Evolutionary conservation across 495 filamentous ascomycete genomes (phyloP).

Genomic region (Podospora pseudocomata): DNA sequence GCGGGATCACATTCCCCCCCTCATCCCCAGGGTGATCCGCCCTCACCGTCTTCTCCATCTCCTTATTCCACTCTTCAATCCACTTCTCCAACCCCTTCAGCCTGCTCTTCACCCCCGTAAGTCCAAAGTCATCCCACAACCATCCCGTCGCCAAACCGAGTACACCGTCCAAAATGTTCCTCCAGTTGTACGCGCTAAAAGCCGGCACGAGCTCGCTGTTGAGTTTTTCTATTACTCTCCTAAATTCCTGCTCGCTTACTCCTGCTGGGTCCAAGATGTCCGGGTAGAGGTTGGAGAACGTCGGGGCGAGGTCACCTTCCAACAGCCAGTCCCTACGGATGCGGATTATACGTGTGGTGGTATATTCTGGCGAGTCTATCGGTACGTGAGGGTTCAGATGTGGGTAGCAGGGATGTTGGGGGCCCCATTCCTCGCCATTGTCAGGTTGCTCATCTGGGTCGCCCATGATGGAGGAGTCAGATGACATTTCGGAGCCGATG

Average conservation of each 20-base stretch:
- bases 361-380: constrained; percentile 64
- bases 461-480: constrained; percentile 53
- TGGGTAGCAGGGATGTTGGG: constrained; percentile 85
- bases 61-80: constrained; percentile 76
- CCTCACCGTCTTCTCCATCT: constrained; percentile 52
- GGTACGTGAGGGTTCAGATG: constrained; percentile 93
- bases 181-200: constrained; percentile 66
- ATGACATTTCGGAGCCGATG: constrained; percentile 49
- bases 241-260: constrained; percentile 75
- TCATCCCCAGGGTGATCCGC: constrained; percentile 42
- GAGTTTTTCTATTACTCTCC: constrained; percentile 69
- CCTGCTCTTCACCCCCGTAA: constrained; percentile 65
- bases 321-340: constrained; percentile 88
- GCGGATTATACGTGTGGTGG: constrained; percentile 82
- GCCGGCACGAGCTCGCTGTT: constrained; percentile 67
- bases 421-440: constrained; percentile 70
- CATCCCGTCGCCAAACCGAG: constrained; percentile 80
- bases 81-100: constrained; percentile 65
- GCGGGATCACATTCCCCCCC: constrained; percentile 45
- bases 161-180: constrained; percentile 72
- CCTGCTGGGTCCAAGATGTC: constrained; percentile 86
- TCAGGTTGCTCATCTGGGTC: constrained; percentile 47
- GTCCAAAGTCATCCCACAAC: constrained; percentile 88
- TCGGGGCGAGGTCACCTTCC: constrained; percentile 84
- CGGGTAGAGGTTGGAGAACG: constrained; percentile 90